Percentiles rank a stretch among this genome's conserved stretches.
phyloP scores from a whole-genome alignment of 306 rosid species.

The Vachellia pachyceras region DNA sequence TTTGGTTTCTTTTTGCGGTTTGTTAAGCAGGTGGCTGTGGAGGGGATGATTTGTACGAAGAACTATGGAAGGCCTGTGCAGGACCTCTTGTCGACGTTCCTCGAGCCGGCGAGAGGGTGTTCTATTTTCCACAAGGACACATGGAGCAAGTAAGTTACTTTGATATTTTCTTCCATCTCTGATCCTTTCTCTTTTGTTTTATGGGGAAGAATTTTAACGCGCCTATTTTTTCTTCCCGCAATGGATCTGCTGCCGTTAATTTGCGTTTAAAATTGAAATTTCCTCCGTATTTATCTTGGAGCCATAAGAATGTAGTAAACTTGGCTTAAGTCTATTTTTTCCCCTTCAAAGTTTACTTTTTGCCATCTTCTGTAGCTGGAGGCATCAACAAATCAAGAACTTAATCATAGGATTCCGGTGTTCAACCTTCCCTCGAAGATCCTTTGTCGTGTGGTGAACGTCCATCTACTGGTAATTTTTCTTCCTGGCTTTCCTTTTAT shows the following conservation, averaged over 20 bases:
- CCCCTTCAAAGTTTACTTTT: not conserved
- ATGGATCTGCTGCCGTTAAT: not conserved
- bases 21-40: conserved; percentile 42
- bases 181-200: conserved; percentile 30
- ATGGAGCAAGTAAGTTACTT: conserved; percentile 83
- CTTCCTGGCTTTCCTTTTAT: not conserved
- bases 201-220: not conserved
- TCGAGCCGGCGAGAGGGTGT: conserved; percentile 61
- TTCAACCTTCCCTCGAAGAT: conserved; percentile 85
- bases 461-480: conserved; percentile 69
- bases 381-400: conserved; percentile 85
- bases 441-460: conserved; percentile 71
- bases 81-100: conserved; percentile 96
- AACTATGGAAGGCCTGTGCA: conserved; percentile 82
- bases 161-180: conserved; percentile 15
- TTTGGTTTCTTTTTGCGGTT: not conserved
- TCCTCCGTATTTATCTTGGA: not conserved
- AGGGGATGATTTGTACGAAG: conserved; percentile 62
- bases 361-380: conserved; percentile 61
- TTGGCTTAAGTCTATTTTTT: not conserved
- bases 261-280: conserved; percentile 8
- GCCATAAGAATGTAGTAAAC: not conserved
- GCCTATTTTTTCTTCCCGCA: not conserved
- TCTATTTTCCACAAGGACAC: conserved; percentile 93
- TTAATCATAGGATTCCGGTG: conserved; percentile 75